Base-by-base conservation (phyloP, 164 flowering plant species). In the Cinnamomum chago region DNA sequence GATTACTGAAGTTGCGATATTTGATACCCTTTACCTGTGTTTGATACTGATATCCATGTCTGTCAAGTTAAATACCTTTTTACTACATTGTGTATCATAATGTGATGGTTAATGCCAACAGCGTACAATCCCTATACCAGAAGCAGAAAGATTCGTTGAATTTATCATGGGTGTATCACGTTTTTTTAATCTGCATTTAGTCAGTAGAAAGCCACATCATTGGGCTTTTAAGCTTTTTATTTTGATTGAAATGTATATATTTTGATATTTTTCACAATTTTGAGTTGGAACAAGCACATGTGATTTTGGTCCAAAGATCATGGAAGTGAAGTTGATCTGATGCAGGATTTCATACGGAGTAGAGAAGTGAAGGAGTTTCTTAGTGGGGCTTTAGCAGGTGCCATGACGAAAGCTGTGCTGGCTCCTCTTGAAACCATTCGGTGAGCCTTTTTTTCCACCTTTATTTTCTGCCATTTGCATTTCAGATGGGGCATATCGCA, bases 401-500 rank as follows among this genome's bases (percentile, higher is more conserved):
- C 99, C 51, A 95, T 95, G 99, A 87, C 99, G 58, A 95, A 95
- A 84, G 98, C 99, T 73, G 86, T 93, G 74, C 90, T 95, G 79
- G 98, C 97, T 73, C 99, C 99, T 79, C 88, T 95, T 25, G 99
- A 95, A 83, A 95, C 98, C 50, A 92, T 95, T 84, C 90, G 99
- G 99, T 93, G 14, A 6, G 18, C 47, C 47, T 11, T 67, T 67
- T 35, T 40, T 40, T 4, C 47, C 47, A 40, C 47, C 11, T 40
- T 40, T 40, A 40, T 40, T 40, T 40, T 40, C 47, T 1, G 47
- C 47, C 47, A 40, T 40, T 40, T 40, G 47, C 47, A 40, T 40
- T 40, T 7, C 47, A 40, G 10, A 40, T 40, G 47, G 47, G 47
- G 47, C 47, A 40, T 40, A 9, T 40, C 47, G 0, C 47, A 40